Conservation (phyloP, 495 filamentous ascomycete species). For the Aspergillus sparsus region DNA sequence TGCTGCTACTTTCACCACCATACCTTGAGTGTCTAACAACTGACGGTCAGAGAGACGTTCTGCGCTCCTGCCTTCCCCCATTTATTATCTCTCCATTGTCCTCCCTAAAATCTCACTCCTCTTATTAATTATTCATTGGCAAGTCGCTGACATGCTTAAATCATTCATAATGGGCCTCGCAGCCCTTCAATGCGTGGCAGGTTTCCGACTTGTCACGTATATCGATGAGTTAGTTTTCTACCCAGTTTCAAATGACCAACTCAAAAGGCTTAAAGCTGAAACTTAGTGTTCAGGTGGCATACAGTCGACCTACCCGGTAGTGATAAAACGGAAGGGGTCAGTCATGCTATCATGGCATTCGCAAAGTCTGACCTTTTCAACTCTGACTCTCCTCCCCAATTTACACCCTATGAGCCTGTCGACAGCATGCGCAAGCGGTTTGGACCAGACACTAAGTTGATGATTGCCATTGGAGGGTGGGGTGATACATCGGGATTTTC, state of each 20-base stretch:
- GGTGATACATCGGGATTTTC: conserved; percentile 67
- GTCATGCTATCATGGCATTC: conserved; percentile 69
- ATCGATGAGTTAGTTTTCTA: conserved; percentile 38
- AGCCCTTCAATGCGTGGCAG: conserved; percentile 34
- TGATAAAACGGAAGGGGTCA: conserved; percentile 33
- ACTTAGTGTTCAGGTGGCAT: conserved; percentile 31
- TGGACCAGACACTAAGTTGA: conserved; percentile 57
- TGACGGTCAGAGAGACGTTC: not conserved
- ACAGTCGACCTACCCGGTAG: conserved; percentile 29
- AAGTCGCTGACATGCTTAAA: conserved; percentile 32
- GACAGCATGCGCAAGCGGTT: conserved; percentile 59
- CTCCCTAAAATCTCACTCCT: not conserved
- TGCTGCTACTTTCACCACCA: not conserved
- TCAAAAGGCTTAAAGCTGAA: not conserved
- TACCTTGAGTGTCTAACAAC: not conserved
- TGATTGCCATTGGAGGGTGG: conserved; percentile 76
- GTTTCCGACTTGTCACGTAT: conserved; percentile 42
- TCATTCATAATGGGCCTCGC: conserved; percentile 33
- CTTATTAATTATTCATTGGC: not conserved
- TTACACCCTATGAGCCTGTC: conserved; percentile 63
- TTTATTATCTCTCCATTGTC: not conserved
- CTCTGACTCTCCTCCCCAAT: conserved; percentile 42
- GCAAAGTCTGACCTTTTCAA: conserved; percentile 64
- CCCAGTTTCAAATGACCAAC: no score
- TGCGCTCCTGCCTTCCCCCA: not conserved